Percentiles rank a stretch among this genome's conserved stretches.
Conservation (phyloP, 2,329 filamentous ascomycete species). For the Botrytis galanthina region DNA sequence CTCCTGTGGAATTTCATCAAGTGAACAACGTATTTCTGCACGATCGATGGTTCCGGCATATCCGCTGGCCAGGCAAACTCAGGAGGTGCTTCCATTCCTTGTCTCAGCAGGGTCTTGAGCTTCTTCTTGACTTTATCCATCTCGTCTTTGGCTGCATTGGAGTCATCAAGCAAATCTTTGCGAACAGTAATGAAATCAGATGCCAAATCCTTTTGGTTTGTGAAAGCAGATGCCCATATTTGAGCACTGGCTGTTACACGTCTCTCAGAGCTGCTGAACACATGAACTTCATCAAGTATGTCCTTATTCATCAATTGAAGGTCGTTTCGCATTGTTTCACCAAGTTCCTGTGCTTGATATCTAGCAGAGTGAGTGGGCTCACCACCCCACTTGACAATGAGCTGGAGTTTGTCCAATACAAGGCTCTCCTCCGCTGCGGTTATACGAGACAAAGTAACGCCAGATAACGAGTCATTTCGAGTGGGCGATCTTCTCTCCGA, state of each 20-base stretch:
- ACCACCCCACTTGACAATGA: slow-evolving; percentile 98
- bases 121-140: slow-evolving; percentile 99
- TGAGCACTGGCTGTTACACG: slow-evolving; percentile 94
- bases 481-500: slow-evolving; percentile 50
- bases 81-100: slow-evolving; percentile 88
- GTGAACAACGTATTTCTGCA: slow-evolving; percentile 87
- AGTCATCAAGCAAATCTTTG: slow-evolving; percentile 94
- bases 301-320: slow-evolving; percentile 89
- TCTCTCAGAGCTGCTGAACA: slow-evolving; percentile 94
- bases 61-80: slow-evolving; percentile 98
- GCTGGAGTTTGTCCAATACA: slow-evolving; percentile 90
- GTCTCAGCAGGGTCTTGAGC: slow-evolving; percentile 85
- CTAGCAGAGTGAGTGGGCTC: slow-evolving; percentile 96
- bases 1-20: slow-evolving; percentile 96
- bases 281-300: slow-evolving; percentile 85
- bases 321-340: slow-evolving; percentile 94
- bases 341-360: slow-evolving; percentile 93
- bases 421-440: slow-evolving; percentile 91
- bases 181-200: slow-evolving; percentile 85
- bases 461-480: slow-evolving; percentile 81
- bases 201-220: slow-evolving; percentile 80
- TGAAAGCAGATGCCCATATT: slow-evolving; percentile 88
- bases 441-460: slow-evolving; percentile 88
- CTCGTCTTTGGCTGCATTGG: slow-evolving; percentile 96
- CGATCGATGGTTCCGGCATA: slow-evolving; percentile 89